Evolutionary conservation across 371 early-diverging fungal genomes (phyloP), one percentile per base, ranked within the genome.

Genomic region (Circinella umbellata): DNA sequence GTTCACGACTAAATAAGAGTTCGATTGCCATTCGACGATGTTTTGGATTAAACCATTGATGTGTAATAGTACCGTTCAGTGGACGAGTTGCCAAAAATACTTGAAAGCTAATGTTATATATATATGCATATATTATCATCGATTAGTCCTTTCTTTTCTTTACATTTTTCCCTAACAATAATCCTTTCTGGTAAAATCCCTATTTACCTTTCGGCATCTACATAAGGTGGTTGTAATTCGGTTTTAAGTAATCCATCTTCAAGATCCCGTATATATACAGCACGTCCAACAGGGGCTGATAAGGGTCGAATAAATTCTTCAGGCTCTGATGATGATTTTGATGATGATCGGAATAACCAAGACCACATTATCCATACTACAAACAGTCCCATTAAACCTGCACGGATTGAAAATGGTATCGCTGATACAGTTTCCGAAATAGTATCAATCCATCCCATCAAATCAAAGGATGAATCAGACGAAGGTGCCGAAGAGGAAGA

Each of bases 1-100:
- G 78, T 55, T 89, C 86, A 47, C 86, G 76, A 61, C 83, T 87
- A 64, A 85, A 87, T 7, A 86, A 63, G 8, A 89, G 67, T 61
- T 80, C 83, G 5, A 82, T 73, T 0, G 87, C 84, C 76, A 84
- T 79, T 47, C 79, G 83, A 61, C 82, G 85, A 62, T 87, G 86
- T 8, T 74, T 77, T 10, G 73, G 54, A 17, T 76, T 77, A 67
- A 64, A 76, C 85, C 82, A 82, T 13, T 66, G 73, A 35, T 76
- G 76, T 63, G 66, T 7, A 55, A 35, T 27, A 18, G 38, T 57
- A 27, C 65, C 39, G 36, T 68, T 39, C 20, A 61, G 3, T 8
- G 67, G 54, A 27, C 61, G 47, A n/a, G 47, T 67, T 34, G 60
- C 55, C 63, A 73, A 64, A 48, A 73, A 73, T 14, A 60, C 8